These are phyloP conservation scores for Populus euphratica DNA, from an alignment of 345 rosid genomes.

Conservation along the genomic window DNA sequence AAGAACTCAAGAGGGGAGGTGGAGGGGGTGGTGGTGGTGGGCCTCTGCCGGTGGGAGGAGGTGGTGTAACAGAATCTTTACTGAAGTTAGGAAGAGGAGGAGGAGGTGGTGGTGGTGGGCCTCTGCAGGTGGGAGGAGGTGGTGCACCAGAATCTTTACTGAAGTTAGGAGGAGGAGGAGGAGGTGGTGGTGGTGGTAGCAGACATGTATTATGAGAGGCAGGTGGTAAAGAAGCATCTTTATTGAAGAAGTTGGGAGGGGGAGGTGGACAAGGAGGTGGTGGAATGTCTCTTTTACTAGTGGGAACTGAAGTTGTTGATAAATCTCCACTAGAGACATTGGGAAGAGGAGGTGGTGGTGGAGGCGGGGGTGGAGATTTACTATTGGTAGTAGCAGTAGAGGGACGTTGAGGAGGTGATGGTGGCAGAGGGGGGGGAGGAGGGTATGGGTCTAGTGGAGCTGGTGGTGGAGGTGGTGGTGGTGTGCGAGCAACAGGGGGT, in stretches of 20 bases:
- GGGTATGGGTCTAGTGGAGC: neutral
- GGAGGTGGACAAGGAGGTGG: constrained; percentile 21
- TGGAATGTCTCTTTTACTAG: neutral
- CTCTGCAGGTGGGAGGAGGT: neutral
- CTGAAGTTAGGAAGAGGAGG: constrained; percentile 4
- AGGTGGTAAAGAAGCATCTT: constrained; percentile 4
- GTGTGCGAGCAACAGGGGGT: constrained; percentile 6
- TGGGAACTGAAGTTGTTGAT: neutral
- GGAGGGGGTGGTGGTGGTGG: constrained; percentile 32
- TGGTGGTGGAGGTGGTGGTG: constrained; percentile 28
- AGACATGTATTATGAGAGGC: neutral
- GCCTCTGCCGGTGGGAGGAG: neutral
- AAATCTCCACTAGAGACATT: constrained; percentile 5
- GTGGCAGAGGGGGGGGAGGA: constrained; percentile 15
- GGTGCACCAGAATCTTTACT: neutral
- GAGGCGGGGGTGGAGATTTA: constrained; percentile 10
- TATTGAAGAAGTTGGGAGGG: constrained; percentile 17
- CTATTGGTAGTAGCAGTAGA: constrained; percentile 5
- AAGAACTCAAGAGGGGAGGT: constrained; percentile 23
- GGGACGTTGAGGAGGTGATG: constrained; percentile 18
- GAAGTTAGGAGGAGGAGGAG: constrained; percentile 26
- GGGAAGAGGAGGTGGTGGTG: constrained; percentile 12
- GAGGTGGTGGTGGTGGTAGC: constrained; percentile 17
- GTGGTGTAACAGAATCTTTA: neutral
- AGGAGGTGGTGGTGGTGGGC: constrained; percentile 28